Percentiles rank a stretch among this genome's conserved stretches.
These are phyloP conservation scores for Calonectria ilicicola DNA, from an alignment of 2,329 filamentous ascomycete genomes.

Conservation along the genomic window DNA sequence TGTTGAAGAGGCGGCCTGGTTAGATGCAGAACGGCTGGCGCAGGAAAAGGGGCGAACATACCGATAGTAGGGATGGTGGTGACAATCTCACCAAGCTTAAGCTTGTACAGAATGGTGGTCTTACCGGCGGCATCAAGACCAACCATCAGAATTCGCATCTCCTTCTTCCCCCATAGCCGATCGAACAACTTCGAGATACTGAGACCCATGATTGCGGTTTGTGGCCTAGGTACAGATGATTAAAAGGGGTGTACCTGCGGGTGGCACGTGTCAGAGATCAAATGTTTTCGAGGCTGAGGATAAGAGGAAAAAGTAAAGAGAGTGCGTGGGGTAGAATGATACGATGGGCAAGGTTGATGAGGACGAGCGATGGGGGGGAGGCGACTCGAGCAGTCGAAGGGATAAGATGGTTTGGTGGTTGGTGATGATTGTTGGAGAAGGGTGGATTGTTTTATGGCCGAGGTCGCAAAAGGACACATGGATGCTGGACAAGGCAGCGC, in stretches of 20 bases:
- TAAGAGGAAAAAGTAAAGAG: conserved; percentile 24
- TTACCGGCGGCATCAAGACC: conserved; percentile 99
- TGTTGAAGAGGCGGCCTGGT: conserved; percentile 50
- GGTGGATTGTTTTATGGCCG: conserved; percentile 39
- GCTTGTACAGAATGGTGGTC: conserved; percentile 99
- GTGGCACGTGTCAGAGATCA: conserved; percentile 18
- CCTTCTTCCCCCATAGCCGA: conserved; percentile 98
- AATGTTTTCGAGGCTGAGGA: conserved; percentile 31
- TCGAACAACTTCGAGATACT: conserved; percentile 97
- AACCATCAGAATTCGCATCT: conserved; percentile 99
- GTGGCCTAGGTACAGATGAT: conserved; percentile 44
- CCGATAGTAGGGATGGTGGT: conserved; percentile 99
- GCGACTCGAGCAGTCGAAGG: conserved; percentile 17
- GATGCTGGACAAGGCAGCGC: conserved; percentile 41
- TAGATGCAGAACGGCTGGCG: conserved; percentile 28
- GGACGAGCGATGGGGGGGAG: conserved; percentile 30
- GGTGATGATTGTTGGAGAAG: conserved; percentile 35
- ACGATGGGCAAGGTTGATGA: conserved; percentile 24
- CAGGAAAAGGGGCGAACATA: conserved; percentile 53
- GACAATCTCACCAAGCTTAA: conserved; percentile 99
- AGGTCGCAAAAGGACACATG: conserved; percentile 46
- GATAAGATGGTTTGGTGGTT: conserved; percentile 29
- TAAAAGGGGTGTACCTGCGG: conserved; percentile 36
- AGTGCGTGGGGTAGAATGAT: conserved; percentile 22
- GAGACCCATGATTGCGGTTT: conserved; percentile 91